Base-by-base conservation (phyloP, 2,329 filamentous ascomycete species). In the Fusarium protoensiforme region DNA sequence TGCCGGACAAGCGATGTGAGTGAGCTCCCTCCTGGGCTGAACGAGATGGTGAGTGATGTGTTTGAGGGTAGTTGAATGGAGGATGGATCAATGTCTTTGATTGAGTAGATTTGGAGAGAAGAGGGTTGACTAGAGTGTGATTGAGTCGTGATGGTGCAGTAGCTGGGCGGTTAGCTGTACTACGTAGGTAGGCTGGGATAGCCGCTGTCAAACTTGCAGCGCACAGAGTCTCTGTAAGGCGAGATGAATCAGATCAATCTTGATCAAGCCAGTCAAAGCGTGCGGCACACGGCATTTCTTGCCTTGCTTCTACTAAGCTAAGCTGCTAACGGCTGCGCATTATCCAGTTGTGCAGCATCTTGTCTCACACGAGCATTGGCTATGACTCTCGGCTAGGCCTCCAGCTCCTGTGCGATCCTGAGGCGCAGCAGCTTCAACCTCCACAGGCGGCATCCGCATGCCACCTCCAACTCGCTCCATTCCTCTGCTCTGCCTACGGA, bases 371-470 rank as follows among this genome's bases (percentile, higher is more conserved):
- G 36, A 68, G 16, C 43, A 33, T 18, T 31, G 39, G 31, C 66
- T 58, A 62, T 51, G 59, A 67, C 61, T 41, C 22, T 38, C 33
- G 27, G 38, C 14, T 68, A 63, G 71, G 71, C 71, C 71, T 73
- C 71, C 71, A 71, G 51, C 68, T 39, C 36, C 71, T 74, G 51
- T 71, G 43, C 36, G 39, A 71, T 64, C 71, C 33, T 57, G 67
- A 51, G 71, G 71, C 71, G 71, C 71, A 73, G 71, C 71, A 74
- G 41, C 65, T 61, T 35, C 46, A 48, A 27, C 59, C 59, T 53
- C 33, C 46, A 41, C 43, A 48, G 13, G 24, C 33, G 36, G 24
- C 24, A 38, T 63, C 27, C 51, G 20, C 22, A 61, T 61, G 31
- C 46, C 46, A 51, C 46, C 46, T 48, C 43, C 43, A 48, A 48